A percentile compares a stretch with the other conserved stretches of the same genome.
Evolutionary conservation across 805 yeast species (phyloP).

Genomic region (Hemisphaericaspora nanyangensis): DNA sequence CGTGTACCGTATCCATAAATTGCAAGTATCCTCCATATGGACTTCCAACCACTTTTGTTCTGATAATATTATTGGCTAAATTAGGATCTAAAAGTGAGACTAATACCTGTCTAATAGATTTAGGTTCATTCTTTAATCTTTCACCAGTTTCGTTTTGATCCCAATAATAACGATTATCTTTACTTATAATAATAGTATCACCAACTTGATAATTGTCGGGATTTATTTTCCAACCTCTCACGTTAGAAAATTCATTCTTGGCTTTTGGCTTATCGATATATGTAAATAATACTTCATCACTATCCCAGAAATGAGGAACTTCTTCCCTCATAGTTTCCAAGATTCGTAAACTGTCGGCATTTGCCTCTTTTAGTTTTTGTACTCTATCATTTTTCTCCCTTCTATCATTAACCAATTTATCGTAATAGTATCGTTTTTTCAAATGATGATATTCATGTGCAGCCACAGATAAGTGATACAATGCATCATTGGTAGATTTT

Average conservation of each 20-base stretch:
- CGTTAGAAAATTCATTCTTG: constrained; percentile 19
- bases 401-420: constrained; percentile 23
- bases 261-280: constrained; percentile 48
- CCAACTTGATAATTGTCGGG: constrained; percentile 41
- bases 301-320: constrained; percentile 45
- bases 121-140: constrained; percentile 30
- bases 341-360: constrained; percentile 41
- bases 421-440: constrained; percentile 39
- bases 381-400: constrained; percentile 42
- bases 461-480: constrained; percentile 38
- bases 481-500: constrained; percentile 25
- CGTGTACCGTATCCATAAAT: constrained; percentile 43
- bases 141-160: constrained; percentile 34
- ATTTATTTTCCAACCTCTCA: constrained; percentile 36
- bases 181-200: constrained; percentile 51
- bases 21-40: constrained; percentile 38
- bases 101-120: constrained; percentile 31
- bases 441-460: constrained; percentile 48
- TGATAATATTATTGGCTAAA: constrained; percentile 9
- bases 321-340: constrained; percentile 46
- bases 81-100: constrained; percentile 35
- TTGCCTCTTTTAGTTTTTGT: constrained; percentile 32
- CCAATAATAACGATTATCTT: constrained; percentile 36
- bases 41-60: constrained; percentile 35
- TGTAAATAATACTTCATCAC: constrained; percentile 40